A percentile compares a stretch with the other conserved stretches of the same genome.
phyloP scores from a whole-genome alignment of 164 flowering plant genomes.

The Taxillus chinensis region DNA sequence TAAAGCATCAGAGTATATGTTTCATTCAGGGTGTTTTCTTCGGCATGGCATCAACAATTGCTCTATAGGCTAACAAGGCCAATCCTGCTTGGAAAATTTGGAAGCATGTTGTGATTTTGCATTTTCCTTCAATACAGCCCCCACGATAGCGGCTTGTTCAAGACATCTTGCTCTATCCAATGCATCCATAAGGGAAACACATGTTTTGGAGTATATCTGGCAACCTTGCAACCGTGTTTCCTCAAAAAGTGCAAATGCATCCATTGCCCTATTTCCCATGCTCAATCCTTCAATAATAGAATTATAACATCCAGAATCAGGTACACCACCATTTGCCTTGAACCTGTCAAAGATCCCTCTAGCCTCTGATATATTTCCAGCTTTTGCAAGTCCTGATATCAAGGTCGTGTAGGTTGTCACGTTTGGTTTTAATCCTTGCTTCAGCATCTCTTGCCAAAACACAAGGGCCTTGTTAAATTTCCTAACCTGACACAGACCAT shows the following conservation, averaged over 20 bases:
- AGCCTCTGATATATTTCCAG: slow-evolving; percentile 69
- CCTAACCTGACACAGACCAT: slow-evolving; percentile 69
- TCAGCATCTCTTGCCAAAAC: slow-evolving; percentile 92
- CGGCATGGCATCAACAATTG: background rate
- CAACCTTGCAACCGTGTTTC: slow-evolving; percentile 70
- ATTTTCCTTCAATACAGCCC: slow-evolving; percentile 72
- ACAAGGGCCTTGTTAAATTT: slow-evolving; percentile 95
- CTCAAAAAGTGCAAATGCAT: slow-evolving; percentile 67
- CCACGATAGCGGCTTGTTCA: slow-evolving; percentile 89
- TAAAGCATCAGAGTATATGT: background rate
- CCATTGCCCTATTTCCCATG: slow-evolving; percentile 45
- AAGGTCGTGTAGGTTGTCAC: slow-evolving; percentile 66
- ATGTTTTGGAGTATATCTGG: slow-evolving; percentile 53
- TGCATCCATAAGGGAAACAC: slow-evolving; percentile 71
- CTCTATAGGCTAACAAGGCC: background rate
- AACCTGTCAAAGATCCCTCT: slow-evolving; percentile 55
- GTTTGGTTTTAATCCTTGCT: slow-evolving; percentile 57
- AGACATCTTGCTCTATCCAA: slow-evolving; percentile 77
- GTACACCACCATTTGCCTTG: slow-evolving; percentile 59
- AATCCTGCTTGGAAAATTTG: slow-evolving; percentile 23
- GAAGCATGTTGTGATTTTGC: slow-evolving; percentile 82
- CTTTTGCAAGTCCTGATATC: slow-evolving; percentile 86
- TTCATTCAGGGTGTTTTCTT: background rate
- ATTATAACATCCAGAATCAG: slow-evolving; percentile 77
- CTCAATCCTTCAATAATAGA: slow-evolving; percentile 78